phyloP scores from a whole-genome alignment of 192 early-diverging fungal species.

The Pilaira anomala region DNA sequence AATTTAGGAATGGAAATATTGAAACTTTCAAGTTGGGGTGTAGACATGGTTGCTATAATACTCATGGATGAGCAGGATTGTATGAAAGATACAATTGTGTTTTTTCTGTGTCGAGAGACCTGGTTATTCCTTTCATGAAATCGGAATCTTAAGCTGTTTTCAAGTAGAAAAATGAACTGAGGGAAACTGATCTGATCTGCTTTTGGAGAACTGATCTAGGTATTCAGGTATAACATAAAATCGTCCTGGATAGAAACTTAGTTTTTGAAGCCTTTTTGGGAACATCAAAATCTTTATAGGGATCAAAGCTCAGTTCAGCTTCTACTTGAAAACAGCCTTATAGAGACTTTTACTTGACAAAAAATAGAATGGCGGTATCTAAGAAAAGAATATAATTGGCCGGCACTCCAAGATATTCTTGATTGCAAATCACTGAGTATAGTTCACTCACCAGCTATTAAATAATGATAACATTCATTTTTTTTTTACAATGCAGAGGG shows the following conservation, averaged over 20 bases:
- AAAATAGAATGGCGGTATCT: slow-evolving; percentile 8
- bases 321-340: slow-evolving; percentile 14
- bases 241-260: slow-evolving; percentile 13
- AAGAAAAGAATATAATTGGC: slow-evolving; percentile 8
- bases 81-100: slow-evolving; percentile 12
- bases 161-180: slow-evolving; percentile 11
- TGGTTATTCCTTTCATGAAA: slow-evolving; percentile 14
- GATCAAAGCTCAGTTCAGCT: slow-evolving; percentile 14
- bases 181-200: slow-evolving; percentile 2
- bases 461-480: too few relatives aligned
- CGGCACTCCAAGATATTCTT: slow-evolving; percentile 13
- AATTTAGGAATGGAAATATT: slow-evolving; percentile 10
- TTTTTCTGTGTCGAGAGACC: slow-evolving; percentile 9
- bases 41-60: slow-evolving; percentile 16
- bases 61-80: slow-evolving; percentile 16
- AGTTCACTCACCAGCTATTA: too few relatives aligned
- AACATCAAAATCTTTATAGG: slow-evolving; percentile 11
- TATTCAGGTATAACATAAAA: slow-evolving; percentile 10
- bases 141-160: slow-evolving; percentile 13
- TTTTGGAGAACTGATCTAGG: slow-evolving; percentile 12
- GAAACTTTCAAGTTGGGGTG: slow-evolving; percentile 8
- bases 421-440: slow-evolving; percentile 13
- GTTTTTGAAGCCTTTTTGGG: slow-evolving; percentile 12
- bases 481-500: too few relatives aligned
- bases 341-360: slow-evolving; percentile 9